phyloP scores from a whole-genome alignment of 2,329 filamentous ascomycete species.

The Ascochyta pisi region DNA sequence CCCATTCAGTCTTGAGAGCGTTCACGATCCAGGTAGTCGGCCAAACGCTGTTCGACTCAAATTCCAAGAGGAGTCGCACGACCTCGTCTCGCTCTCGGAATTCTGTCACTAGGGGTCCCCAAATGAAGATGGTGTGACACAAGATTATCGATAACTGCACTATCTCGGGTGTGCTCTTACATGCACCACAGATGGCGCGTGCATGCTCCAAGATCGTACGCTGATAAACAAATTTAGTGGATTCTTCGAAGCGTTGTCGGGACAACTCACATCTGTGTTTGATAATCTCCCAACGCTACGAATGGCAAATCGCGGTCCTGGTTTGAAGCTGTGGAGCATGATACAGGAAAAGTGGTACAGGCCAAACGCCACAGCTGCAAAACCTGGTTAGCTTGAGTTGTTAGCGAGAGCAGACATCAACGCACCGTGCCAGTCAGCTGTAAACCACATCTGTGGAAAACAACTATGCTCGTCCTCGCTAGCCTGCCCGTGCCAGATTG shows the following conservation, averaged over 20 bases:
- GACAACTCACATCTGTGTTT: constrained; percentile 29
- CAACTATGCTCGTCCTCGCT: constrained; percentile 12
- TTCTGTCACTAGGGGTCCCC: constrained; percentile 32
- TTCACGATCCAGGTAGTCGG: constrained; percentile 43
- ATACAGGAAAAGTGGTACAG: constrained; percentile 41
- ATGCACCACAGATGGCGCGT: constrained; percentile 36
- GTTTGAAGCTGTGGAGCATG: constrained; percentile 40
- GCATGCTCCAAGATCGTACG: constrained; percentile 34
- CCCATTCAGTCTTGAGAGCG: constrained; percentile 37
- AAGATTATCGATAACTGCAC: constrained; percentile 33
- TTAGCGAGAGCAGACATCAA: not conserved
- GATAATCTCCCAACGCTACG: constrained; percentile 28
- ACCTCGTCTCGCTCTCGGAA: constrained; percentile 30
- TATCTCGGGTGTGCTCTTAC: constrained; percentile 33
- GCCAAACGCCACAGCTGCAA: constrained; percentile 33
- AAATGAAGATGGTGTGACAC: constrained; percentile 40
- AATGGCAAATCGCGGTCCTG: constrained; percentile 37
- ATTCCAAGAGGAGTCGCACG: constrained; percentile 28
- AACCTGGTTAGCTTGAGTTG: not conserved
- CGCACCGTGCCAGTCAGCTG: constrained; percentile 44
- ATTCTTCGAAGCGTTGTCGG: not conserved
- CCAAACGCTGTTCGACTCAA: constrained; percentile 37
- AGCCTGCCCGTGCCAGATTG: constrained; percentile 35
- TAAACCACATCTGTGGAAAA: constrained; percentile 39
- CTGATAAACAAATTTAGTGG: constrained; percentile 17